A percentile compares a stretch with the other conserved stretches of the same genome.
Conservation (phyloP, 257 asterid species). For the Jaltomata sinuosa region DNA sequence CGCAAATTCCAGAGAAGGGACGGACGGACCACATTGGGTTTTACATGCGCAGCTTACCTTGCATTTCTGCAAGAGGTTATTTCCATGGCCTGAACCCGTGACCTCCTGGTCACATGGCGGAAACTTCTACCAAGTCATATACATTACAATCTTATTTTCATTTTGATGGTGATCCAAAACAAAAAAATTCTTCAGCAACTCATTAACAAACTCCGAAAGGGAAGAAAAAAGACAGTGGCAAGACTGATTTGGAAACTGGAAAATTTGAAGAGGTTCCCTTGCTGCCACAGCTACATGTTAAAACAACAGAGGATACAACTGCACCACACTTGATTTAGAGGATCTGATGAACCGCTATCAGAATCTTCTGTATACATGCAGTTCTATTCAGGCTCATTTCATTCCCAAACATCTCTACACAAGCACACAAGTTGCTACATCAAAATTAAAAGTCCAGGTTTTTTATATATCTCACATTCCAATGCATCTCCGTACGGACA, state of each 20-base stretch:
- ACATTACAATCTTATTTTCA: neutral
- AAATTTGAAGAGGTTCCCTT: neutral
- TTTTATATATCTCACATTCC: neutral
- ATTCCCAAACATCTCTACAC: neutral
- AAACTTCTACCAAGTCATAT: neutral
- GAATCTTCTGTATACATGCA: neutral
- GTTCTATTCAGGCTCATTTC: neutral
- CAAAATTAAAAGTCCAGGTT: neutral
- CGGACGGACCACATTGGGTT: neutral
- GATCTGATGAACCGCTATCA: neutral
- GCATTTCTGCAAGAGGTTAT: neutral
- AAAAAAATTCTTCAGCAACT: neutral
- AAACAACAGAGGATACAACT: neutral
- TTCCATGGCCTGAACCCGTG: neutral
- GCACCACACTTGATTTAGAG: neutral
- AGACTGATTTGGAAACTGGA: neutral
- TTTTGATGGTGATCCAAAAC: neutral
- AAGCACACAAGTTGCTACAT: neutral
- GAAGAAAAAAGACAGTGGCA: neutral
- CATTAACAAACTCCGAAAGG: neutral
- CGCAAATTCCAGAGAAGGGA: neutral
- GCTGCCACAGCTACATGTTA: neutral
- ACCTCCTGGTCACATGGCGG: neutral
- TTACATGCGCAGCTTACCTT: neutral
- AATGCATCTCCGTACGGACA: neutral